Conservation (phyloP, 2,329 filamentous ascomycete species). For the Waltergamsia citrina region DNA sequence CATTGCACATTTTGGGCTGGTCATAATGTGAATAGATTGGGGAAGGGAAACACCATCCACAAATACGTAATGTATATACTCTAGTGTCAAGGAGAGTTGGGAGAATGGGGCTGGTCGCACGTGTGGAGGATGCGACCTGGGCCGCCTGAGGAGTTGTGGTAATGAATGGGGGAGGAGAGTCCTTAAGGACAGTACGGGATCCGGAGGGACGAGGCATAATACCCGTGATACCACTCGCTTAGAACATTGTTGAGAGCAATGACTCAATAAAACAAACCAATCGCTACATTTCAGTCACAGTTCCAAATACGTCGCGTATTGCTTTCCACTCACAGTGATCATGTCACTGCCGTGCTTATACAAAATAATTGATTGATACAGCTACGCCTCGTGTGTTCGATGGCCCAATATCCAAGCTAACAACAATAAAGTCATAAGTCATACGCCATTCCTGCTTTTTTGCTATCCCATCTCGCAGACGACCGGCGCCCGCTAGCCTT, state of each 20-base stretch:
- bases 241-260: conserved; percentile 13
- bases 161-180: no score
- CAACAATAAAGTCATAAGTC: no score
- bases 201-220: conserved; percentile 10
- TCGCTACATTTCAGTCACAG: not conserved
- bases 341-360: no score
- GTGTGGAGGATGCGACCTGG: no score
- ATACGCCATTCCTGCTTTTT: no score
- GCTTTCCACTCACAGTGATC: no score
- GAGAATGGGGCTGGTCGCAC: not conserved
- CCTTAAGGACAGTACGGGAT: not conserved
- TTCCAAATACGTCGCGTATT: no score
- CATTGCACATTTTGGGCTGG: not conserved
- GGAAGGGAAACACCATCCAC: not conserved
- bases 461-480: not conserved
- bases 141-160: not conserved
- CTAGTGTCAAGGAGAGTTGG: conserved; percentile 8
- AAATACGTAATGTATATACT: conserved; percentile 29
- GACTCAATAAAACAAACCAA: not conserved
- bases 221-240: conserved; percentile 31
- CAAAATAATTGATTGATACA: no score
- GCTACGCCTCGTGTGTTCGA: no score
- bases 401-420: no score
- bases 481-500: not conserved
- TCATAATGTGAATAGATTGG: not conserved